Evolutionary conservation across 805 yeast genomes (phyloP).

Genomic region (Barnettozyma siamensis): DNA sequence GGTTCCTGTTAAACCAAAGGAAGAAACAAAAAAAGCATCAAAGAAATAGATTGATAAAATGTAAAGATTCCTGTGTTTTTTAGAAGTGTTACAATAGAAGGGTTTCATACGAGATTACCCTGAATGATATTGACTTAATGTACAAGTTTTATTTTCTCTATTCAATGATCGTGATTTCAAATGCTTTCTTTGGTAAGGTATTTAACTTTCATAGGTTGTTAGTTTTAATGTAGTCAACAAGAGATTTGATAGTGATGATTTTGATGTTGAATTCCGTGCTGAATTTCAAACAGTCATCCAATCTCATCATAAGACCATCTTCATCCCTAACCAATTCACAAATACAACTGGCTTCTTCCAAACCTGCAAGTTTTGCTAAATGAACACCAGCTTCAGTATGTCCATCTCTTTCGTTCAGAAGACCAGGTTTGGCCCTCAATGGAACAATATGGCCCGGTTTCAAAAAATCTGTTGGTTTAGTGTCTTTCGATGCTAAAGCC

Average conservation of each 20-base stretch:
- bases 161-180: too few relatives aligned
- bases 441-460: conserved; percentile 96
- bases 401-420: conserved; percentile 77
- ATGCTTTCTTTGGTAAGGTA: neutral
- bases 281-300: conserved; percentile 77
- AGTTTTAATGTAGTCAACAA: conserved; percentile 47
- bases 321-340: conserved; percentile 91
- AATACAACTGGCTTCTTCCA: conserved; percentile 83
- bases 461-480: conserved; percentile 61
- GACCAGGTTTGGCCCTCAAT: conserved; percentile 82
- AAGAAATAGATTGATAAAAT: conserved; percentile 2
- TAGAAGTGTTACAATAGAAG: too few relatives aligned
- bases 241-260: conserved; percentile 71
- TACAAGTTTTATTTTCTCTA: too few relatives aligned
- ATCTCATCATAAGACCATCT: conserved; percentile 94
- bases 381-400: conserved; percentile 98
- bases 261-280: conserved; percentile 56
- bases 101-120: too few relatives aligned
- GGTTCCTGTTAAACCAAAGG: conserved; percentile 60
- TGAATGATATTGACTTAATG: too few relatives aligned
- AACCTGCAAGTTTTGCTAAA: conserved; percentile 67
- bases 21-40: conserved; percentile 10
- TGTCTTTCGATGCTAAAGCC: conserved; percentile 55
- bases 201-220: conserved; percentile 9
- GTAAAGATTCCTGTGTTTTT: too few relatives aligned